These are phyloP conservation scores for Microsporum canis DNA, from an alignment of 2,329 filamentous ascomycete species.

Conservation along the genomic window DNA sequence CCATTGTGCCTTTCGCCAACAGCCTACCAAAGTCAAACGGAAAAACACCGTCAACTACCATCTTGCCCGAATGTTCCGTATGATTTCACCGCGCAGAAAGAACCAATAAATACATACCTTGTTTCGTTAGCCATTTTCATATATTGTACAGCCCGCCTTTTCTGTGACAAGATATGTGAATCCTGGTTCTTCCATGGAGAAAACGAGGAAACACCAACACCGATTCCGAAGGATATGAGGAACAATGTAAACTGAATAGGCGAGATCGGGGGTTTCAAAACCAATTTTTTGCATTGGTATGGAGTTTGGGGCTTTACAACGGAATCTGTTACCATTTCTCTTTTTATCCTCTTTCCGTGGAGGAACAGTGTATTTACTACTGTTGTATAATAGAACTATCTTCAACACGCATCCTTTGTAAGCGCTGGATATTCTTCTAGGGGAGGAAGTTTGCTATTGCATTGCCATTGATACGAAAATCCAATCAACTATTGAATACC, in stretches of 20 bases:
- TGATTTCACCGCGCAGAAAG: constrained; percentile 60
- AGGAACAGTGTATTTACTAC: background rate
- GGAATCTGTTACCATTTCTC: background rate
- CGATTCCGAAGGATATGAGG: background rate
- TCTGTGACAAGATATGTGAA: background rate
- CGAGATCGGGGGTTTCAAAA: background rate
- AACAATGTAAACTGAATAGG: background rate
- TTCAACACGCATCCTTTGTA: background rate
- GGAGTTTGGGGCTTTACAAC: constrained; percentile 4
- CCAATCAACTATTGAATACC: background rate
- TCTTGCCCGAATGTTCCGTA: constrained; percentile 62
- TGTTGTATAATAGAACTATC: constrained; percentile 1
- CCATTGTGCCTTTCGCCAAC: constrained; percentile 7
- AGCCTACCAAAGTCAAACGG: constrained; percentile 47
- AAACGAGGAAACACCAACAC: background rate
- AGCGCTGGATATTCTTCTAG: background rate
- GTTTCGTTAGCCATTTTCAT: background rate
- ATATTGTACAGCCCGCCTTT: background rate
- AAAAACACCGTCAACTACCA: constrained; percentile 90
- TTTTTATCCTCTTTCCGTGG: background rate
- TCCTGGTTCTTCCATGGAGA: background rate
- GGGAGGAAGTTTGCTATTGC: background rate
- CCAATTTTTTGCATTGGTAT: constrained; percentile 2
- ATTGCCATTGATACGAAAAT: too few relatives aligned
- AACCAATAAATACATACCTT: constrained; percentile 27